Evolutionary conservation across 768 basidiomycete genomes (phyloP).

Genomic region (Psilocybe azurescens): DNA sequence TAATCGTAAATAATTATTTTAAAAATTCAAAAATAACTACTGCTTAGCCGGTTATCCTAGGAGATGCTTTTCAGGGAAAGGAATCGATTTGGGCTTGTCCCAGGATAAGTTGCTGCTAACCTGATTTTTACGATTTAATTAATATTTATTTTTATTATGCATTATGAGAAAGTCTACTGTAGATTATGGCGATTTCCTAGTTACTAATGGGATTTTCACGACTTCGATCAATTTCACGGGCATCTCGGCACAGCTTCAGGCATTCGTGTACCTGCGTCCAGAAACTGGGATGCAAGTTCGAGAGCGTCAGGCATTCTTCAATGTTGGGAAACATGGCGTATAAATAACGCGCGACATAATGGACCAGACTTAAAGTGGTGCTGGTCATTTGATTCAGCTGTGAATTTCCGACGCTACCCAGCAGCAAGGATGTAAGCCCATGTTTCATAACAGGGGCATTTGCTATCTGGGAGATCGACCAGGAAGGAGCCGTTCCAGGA

Average conservation of each 20-base stretch:
- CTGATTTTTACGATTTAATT: no score
- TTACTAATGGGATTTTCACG: background rate
- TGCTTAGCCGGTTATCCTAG: no score
- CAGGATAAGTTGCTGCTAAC: no score
- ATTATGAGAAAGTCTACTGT: no score
- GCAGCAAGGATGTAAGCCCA: background rate
- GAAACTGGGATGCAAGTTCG: background rate
- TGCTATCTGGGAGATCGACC: background rate
- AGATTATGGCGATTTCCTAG: no score
- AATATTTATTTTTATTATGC: no score
- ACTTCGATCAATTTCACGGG: background rate
- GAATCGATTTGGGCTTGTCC: no score
- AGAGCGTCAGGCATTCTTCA: background rate
- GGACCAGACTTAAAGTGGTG: background rate
- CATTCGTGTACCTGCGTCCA: background rate
- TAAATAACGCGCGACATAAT: slow-evolving; percentile 2
- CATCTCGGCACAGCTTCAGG: slow-evolving; percentile 5
- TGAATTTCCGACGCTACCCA: background rate
- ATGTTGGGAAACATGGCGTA: slow-evolving; percentile 1
- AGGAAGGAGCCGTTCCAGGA: background rate
- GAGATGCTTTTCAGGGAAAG: no score
- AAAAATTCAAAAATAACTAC: no score
- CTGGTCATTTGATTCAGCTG: background rate
- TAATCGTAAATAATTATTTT: no score
- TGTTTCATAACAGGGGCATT: background rate